These are phyloP conservation scores for Steccherinum ochraceum DNA, from an alignment of 768 basidiomycete genomes.

Conservation along the genomic window DNA sequence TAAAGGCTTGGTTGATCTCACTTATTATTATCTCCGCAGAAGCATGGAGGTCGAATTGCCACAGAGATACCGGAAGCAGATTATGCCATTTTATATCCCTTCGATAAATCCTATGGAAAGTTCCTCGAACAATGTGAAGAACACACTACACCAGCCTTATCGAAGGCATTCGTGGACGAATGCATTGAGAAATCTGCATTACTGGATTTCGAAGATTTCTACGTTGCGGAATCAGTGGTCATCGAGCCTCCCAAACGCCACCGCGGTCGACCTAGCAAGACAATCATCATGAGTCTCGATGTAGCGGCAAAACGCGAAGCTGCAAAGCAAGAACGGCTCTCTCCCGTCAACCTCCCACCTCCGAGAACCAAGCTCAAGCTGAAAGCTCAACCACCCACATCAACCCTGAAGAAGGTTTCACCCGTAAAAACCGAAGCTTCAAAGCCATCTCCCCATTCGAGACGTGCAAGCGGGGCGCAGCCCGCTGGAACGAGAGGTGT, in stretches of 20 bases:
- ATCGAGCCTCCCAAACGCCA: background rate
- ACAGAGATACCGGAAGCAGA: slow-evolving; percentile 50
- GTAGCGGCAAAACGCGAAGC: background rate
- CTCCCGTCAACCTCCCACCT: slow-evolving; percentile 45
- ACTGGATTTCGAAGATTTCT: slow-evolving; percentile 9
- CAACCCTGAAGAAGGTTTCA: background rate
- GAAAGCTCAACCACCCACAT: background rate
- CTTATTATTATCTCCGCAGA: slow-evolving; percentile 37
- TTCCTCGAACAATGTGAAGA: slow-evolving; percentile 31
- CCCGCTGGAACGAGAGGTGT: background rate
- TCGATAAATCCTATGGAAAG: slow-evolving; percentile 38
- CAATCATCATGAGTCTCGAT: too few relatives aligned
- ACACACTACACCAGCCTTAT: slow-evolving; percentile 39
- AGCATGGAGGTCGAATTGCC: slow-evolving; percentile 57
- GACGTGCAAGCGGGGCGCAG: background rate
- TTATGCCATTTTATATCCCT: slow-evolving; percentile 49
- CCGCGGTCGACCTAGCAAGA: too few relatives aligned
- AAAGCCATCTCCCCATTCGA: background rate
- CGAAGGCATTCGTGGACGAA: slow-evolving; percentile 13
- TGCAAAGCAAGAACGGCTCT: slow-evolving; percentile 1
- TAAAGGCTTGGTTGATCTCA: background rate
- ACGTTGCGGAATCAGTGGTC: background rate
- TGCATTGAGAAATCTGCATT: slow-evolving; percentile 11
- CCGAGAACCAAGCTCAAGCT: background rate
- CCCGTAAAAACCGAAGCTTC: background rate